Evolutionary conservation across 768 basidiomycete genomes (phyloP).

Genomic region (Coprinopsis strossmayeri): DNA sequence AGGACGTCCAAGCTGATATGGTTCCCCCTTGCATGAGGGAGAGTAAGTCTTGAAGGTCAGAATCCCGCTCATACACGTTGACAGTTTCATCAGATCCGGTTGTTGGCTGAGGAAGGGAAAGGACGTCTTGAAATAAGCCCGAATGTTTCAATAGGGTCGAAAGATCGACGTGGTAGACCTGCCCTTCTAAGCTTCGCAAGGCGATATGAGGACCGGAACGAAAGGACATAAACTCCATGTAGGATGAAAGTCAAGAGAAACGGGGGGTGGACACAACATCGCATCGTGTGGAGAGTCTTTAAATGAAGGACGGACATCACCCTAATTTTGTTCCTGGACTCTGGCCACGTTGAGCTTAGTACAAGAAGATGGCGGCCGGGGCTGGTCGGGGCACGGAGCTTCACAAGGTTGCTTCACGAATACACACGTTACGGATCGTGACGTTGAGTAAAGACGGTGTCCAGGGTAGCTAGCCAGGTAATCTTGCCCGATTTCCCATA

Average conservation of each 20-base stretch:
- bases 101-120: not conserved
- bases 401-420: too few relatives aligned
- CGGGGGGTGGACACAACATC: not conserved
- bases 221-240: not conserved
- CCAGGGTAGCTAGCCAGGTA: not conserved
- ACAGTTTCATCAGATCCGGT: not conserved
- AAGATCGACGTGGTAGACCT: conserved; percentile 1
- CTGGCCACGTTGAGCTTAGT: not conserved
- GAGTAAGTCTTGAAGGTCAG: not conserved
- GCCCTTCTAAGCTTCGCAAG: not conserved
- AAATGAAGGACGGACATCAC: not conserved
- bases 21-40: not conserved
- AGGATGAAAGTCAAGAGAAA: not conserved
- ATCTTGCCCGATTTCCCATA: not conserved
- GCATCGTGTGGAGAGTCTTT: not conserved
- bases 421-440: too few relatives aligned
- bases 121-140: conserved; percentile 1
- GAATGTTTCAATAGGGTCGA: not conserved
- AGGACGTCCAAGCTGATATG: not conserved
- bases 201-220: not conserved
- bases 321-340: not conserved
- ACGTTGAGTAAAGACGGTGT: not conserved
- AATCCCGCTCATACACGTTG: not conserved
- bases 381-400: not conserved
- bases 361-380: not conserved